Conservation (phyloP, 2,329 filamentous ascomycete species). For the Ceratocystis smalleyi region DNA sequence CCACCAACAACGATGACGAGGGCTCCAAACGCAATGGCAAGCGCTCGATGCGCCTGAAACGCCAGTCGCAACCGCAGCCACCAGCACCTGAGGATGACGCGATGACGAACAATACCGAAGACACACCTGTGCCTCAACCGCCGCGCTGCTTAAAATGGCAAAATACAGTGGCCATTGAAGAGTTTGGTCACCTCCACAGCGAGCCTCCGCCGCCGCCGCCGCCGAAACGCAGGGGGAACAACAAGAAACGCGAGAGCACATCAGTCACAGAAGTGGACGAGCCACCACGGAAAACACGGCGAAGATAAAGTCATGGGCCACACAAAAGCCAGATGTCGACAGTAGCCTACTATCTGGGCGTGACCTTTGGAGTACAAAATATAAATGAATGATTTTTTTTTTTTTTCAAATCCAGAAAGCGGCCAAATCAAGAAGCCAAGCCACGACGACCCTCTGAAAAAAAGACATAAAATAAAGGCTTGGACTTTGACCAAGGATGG, state of each 20-base stretch:
- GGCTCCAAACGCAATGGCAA: slow-evolving; percentile 1
- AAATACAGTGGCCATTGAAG: slow-evolving; percentile 42
- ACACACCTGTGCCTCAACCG: slow-evolving; percentile 29
- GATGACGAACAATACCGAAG: neutral
- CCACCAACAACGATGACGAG: neutral
- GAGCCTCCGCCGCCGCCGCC: slow-evolving; percentile 38
- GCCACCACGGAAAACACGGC: slow-evolving; percentile 20
- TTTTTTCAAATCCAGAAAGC: neutral
- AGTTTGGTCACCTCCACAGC: slow-evolving; percentile 42
- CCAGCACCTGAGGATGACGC: neutral
- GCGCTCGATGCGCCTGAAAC: neutral
- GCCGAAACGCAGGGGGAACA: slow-evolving; percentile 31
- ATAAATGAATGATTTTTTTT: neutral
- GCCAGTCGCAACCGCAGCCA: neutral
- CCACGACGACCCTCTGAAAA: too few relatives aligned
- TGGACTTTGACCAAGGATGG: too few relatives aligned
- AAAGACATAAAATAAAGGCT: too few relatives aligned
- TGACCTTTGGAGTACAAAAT: slow-evolving; percentile 2
- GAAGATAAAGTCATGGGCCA: slow-evolving; percentile 12
- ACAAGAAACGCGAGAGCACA: slow-evolving; percentile 34
- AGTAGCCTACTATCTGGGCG: neutral
- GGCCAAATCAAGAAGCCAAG: too few relatives aligned
- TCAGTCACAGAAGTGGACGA: slow-evolving; percentile 18
- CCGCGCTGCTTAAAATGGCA: slow-evolving; percentile 39
- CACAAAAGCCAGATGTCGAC: neutral